Evolutionary conservation across 2,329 filamentous ascomycete species (phyloP).

Genomic region (Thielaviopsis euricoi): DNA sequence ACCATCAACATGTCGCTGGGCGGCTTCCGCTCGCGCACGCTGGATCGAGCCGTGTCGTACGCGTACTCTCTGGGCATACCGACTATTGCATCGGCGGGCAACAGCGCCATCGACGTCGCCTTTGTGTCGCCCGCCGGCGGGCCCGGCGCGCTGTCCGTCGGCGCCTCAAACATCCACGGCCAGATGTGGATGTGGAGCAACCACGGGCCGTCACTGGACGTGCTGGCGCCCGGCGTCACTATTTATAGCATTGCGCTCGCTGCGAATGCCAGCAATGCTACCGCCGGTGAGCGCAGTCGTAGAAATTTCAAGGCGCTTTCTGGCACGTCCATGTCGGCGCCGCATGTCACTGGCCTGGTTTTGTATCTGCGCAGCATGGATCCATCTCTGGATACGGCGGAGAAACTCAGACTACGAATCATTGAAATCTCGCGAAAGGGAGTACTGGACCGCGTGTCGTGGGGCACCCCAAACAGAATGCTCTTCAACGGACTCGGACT

Average conservation of each 20-base stretch:
- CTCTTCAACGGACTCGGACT: neutral
- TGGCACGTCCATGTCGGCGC: conserved; percentile 10
- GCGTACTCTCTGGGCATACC: conserved; percentile 17
- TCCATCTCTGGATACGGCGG: neutral
- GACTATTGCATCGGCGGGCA: conserved; percentile 22
- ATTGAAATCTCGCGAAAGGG: neutral
- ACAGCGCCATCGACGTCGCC: conserved; percentile 12
- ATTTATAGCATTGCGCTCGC: conserved; percentile 14
- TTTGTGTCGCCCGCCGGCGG: conserved; percentile 14
- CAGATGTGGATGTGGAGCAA: conserved; percentile 26
- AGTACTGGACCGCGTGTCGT: neutral
- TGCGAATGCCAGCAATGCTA: neutral
- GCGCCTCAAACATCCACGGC: conserved; percentile 16
- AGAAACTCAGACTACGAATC: neutral
- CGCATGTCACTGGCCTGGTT: conserved; percentile 9
- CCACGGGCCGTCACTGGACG: conserved; percentile 26
- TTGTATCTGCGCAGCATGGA: conserved; percentile 5
- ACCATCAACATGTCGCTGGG: conserved; percentile 30
- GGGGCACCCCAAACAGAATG: neutral
- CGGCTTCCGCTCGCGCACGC: conserved; percentile 4
- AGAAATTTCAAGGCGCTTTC: neutral
- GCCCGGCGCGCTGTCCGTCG: conserved; percentile 16
- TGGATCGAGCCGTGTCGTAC: conserved; percentile 13
- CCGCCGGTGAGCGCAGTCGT: neutral
- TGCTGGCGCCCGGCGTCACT: conserved; percentile 27